These are phyloP conservation scores for Exophiala lecanii-corni DNA, from an alignment of 2,329 filamentous ascomycete genomes.

Conservation along the genomic window DNA sequence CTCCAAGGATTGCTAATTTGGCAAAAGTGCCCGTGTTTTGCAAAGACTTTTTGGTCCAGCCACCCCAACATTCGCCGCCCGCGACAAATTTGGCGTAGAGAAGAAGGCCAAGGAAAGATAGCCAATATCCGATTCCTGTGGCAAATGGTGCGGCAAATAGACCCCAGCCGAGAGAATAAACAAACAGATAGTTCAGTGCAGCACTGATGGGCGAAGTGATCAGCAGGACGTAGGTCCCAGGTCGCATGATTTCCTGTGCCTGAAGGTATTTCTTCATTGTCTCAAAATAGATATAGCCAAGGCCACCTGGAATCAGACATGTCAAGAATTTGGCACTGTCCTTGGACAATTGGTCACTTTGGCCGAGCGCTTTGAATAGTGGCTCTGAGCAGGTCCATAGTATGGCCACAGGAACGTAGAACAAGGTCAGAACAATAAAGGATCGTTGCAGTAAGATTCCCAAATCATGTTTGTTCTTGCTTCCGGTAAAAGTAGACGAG, in stretches of 20 bases:
- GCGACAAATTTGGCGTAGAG: slow-evolving; percentile 66
- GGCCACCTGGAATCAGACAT: slow-evolving; percentile 70
- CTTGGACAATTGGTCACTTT: slow-evolving; percentile 70
- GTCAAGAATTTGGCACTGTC: slow-evolving; percentile 70
- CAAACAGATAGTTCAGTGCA: slow-evolving; percentile 61
- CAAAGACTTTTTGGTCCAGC: slow-evolving; percentile 61
- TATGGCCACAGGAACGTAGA: slow-evolving; percentile 68
- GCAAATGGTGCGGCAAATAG: slow-evolving; percentile 76
- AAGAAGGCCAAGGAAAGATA: slow-evolving; percentile 71
- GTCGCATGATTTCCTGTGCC: slow-evolving; percentile 59
- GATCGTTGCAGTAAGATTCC: slow-evolving; percentile 74
- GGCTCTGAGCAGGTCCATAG: slow-evolving; percentile 73
- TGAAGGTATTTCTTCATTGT: slow-evolving; percentile 62
- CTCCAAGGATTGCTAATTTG: slow-evolving; percentile 67
- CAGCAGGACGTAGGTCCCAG: slow-evolving; percentile 59
- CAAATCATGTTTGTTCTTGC: slow-evolving; percentile 70
- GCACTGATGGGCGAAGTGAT: slow-evolving; percentile 59
- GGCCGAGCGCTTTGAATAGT: slow-evolving; percentile 68
- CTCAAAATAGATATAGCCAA: slow-evolving; percentile 87
- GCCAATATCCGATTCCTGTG: slow-evolving; percentile 81
- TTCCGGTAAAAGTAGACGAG: slow-evolving; percentile 76
- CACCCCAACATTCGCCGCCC: slow-evolving; percentile 75
- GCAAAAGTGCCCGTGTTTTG: slow-evolving; percentile 66
- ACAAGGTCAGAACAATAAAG: slow-evolving; percentile 64
- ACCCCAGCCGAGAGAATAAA: slow-evolving; percentile 66